These are phyloP conservation scores for Candida silvatica DNA, from an alignment of 805 yeast genomes.

Conservation along the genomic window DNA sequence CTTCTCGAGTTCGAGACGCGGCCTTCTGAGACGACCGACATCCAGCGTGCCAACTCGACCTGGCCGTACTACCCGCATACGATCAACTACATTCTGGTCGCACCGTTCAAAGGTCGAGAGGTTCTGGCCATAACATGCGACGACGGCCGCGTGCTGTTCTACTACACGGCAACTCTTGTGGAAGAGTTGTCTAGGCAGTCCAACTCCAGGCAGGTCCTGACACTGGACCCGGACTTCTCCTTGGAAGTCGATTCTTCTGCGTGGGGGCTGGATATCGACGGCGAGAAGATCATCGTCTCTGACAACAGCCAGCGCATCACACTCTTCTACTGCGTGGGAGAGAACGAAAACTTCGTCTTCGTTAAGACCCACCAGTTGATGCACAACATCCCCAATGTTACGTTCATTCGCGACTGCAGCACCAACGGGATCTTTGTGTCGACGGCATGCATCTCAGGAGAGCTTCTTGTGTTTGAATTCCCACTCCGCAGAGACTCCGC, in stretches of 20 bases:
- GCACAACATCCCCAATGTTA: slow-evolving; percentile 51
- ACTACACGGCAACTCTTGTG: slow-evolving; percentile 23
- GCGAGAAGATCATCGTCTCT: slow-evolving; percentile 35
- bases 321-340: slow-evolving; percentile 26
- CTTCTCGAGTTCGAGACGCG: slow-evolving; percentile 30
- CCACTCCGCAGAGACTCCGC: slow-evolving; percentile 3
- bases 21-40: slow-evolving; percentile 31
- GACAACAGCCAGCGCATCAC: slow-evolving; percentile 45
- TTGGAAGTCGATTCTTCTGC: slow-evolving; percentile 36
- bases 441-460: slow-evolving; percentile 36
- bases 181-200: slow-evolving; percentile 5
- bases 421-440: slow-evolving; percentile 28
- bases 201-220: not conserved
- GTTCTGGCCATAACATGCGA: slow-evolving; percentile 44
- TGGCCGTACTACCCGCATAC: slow-evolving; percentile 50
- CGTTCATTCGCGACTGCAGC: slow-evolving; percentile 19
- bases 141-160: slow-evolving; percentile 42
- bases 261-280: slow-evolving; percentile 54
- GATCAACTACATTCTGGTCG: slow-evolving; percentile 39
- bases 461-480: slow-evolving; percentile 31
- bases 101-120: slow-evolving; percentile 28
- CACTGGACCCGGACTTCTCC: slow-evolving; percentile 17
- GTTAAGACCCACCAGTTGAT: slow-evolving; percentile 32
- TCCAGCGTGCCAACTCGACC: slow-evolving; percentile 30
- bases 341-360: slow-evolving; percentile 6